A percentile compares a stretch with the other conserved stretches of the same genome.
These are phyloP conservation scores for Lichtheimia corymbifera DNA, from an alignment of 371 early-diverging fungal species.

Conservation along the genomic window DNA sequence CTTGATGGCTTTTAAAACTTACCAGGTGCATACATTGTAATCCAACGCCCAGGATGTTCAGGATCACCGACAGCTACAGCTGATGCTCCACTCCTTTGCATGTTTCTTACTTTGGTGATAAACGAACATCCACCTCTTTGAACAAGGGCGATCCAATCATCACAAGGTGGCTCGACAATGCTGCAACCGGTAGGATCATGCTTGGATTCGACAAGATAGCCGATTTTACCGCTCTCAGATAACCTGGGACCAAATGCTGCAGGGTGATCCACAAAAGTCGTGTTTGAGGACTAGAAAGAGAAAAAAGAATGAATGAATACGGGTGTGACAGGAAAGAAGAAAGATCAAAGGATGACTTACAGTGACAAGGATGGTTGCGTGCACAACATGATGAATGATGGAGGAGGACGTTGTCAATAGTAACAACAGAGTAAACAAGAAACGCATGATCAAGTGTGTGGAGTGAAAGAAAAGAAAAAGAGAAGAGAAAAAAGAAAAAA, in stretches of 20 bases:
- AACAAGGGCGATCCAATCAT: slow-evolving; percentile 81
- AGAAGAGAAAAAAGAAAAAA: slow-evolving; percentile 14
- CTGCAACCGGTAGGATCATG: slow-evolving; percentile 42
- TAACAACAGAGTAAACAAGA: background rate
- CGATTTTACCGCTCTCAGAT: slow-evolving; percentile 56
- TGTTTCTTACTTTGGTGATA: slow-evolving; percentile 83
- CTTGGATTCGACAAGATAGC: slow-evolving; percentile 45
- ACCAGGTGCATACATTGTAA: slow-evolving; percentile 90
- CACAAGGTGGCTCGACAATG: slow-evolving; percentile 24
- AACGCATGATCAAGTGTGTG: slow-evolving; percentile 4
- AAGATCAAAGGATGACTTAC: slow-evolving; percentile 16
- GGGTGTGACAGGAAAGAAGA: background rate
- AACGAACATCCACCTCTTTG: slow-evolving; percentile 86
- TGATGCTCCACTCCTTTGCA: slow-evolving; percentile 86
- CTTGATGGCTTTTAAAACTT: slow-evolving; percentile 15
- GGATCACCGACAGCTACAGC: slow-evolving; percentile 91
- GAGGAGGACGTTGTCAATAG: background rate
- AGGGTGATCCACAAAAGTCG: slow-evolving; percentile 54
- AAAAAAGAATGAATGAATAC: background rate
- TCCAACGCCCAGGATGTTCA: slow-evolving; percentile 60
- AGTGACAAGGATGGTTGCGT: slow-evolving; percentile 26
- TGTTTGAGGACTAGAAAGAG: slow-evolving; percentile 50
- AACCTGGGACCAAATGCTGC: slow-evolving; percentile 70
- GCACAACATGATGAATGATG: background rate
- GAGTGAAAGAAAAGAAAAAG: background rate